Evolutionary conservation across 495 filamentous ascomycete species (phyloP), one percentile per base, ranked within the genome.

Genomic region (Apiosordaria backusii): DNA sequence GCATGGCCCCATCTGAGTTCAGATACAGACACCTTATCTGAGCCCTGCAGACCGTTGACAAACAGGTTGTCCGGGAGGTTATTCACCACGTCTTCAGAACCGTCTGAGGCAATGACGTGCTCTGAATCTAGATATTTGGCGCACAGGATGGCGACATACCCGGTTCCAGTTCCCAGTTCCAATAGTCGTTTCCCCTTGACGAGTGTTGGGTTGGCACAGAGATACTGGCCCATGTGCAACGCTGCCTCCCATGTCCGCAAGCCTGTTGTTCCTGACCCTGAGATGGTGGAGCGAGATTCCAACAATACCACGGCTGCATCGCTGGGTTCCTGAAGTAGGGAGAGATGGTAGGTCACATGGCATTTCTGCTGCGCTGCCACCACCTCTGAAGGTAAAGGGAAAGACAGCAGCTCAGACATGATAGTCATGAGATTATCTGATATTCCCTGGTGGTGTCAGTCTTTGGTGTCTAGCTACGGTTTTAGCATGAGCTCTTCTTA

Each of bases 181-280:
- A 98, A 81, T 4, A 97, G 80, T 0, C 78, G 81, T 67, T 89
- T 89, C 15, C 80, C 80, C 45, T 67, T 66, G 13, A 95, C 74
- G 10, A 77, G 52, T 2, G 67, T 65, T 4, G 78, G 74, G 64
- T 76, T 69, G 13, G 58, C 29, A 60, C 74, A 78, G 35, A 95
- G 86, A 68, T 88, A 96, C 22, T 90, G 84, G 0, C 88, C 92
- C 0, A 97, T 82, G 72, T 93, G 90, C n/a, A 98, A 77, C 0
- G 92, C 87, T 4, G 94, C 94, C 78, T 97, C 94, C 94, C 94
- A 98, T 4, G 94, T 98, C 13, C 94, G 86, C 26, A 92, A 81
- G 0, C 94, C 94, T 0, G 94, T 97, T 2, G 91, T 96, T 4
- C 91, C 92, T 5, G 82, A 78, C 0, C 86, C 86, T 9, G 91